phyloP scores from a whole-genome alignment of 2,329 filamentous ascomycete genomes.

The Blastomyces percursus region DNA sequence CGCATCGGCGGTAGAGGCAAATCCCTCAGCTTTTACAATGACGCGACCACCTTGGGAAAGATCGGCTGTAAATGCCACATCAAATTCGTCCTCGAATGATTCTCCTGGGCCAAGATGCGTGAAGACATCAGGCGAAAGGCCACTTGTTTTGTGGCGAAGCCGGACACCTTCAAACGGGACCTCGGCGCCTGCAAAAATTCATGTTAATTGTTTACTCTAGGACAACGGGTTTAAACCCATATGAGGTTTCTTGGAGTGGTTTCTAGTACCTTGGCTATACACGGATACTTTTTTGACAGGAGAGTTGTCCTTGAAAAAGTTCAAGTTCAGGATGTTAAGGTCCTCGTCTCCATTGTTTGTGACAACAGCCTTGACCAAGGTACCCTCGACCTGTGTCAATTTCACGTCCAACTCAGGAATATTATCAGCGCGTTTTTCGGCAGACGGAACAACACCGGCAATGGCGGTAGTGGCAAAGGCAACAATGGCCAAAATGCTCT shows the following conservation, averaged over 20 bases:
- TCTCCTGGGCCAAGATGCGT: constrained; percentile 23
- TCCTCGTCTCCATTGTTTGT: constrained; percentile 26
- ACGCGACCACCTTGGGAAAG: constrained; percentile 43
- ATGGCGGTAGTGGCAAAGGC: constrained; percentile 15
- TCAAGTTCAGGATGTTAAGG: constrained; percentile 27
- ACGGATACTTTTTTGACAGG: constrained; percentile 29
- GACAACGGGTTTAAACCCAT: neutral
- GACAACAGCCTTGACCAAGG: constrained; percentile 27
- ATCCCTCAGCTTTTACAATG: constrained; percentile 46
- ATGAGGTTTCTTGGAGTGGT: neutral
- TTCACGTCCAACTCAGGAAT: constrained; percentile 22
- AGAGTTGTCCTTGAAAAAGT: constrained; percentile 26
- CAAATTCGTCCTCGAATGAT: constrained; percentile 24
- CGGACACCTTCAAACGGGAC: constrained; percentile 26
- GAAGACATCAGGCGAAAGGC: constrained; percentile 22
- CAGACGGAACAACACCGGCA: constrained; percentile 14
- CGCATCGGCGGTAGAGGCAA: constrained; percentile 45
- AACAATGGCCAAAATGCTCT: constrained; percentile 16
- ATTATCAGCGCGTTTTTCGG: constrained; percentile 16
- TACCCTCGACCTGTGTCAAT: constrained; percentile 23
- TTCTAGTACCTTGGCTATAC: constrained; percentile 21
- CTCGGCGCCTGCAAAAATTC: constrained; percentile 16
- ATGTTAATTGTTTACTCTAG: constrained; percentile 8
- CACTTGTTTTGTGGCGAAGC: constrained; percentile 18
- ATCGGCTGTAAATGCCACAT: constrained; percentile 31